These are phyloP conservation scores for Ruellia speciosa DNA, from an alignment of 305 asterid genomes.

Conservation along the genomic window DNA sequence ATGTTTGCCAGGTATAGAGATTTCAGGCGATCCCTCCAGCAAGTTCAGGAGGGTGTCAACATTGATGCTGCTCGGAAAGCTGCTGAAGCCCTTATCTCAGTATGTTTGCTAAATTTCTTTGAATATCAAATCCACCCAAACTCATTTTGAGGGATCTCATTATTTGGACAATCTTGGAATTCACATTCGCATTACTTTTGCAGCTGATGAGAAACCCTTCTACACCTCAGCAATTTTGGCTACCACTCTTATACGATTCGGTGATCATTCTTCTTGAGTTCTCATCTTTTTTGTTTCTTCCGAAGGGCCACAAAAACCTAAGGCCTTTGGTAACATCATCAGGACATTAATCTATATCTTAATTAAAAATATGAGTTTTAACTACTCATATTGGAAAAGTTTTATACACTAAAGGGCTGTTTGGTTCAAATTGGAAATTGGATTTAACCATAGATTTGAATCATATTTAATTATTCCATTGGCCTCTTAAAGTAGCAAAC, in stretches of 20 bases:
- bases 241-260: conserved; percentile 73
- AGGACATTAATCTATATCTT: too few relatives aligned
- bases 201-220: conserved; percentile 96
- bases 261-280: conserved; percentile 32
- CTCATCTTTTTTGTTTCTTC: neutral
- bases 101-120: conserved; percentile 31
- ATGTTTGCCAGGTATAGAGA: conserved; percentile 67
- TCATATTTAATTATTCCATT: too few relatives aligned
- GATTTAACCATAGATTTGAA: too few relatives aligned
- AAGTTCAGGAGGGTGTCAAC: conserved; percentile 49
- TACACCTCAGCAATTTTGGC: conserved; percentile 86
- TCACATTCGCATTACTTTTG: conserved; percentile 19
- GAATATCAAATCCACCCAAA: neutral
- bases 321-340: too few relatives aligned
- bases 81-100: conserved; percentile 72
- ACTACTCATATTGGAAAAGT: too few relatives aligned
- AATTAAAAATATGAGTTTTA: too few relatives aligned
- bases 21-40: conserved; percentile 75
- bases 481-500: too few relatives aligned
- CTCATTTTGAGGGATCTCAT: neutral
- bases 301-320: too few relatives aligned
- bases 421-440: too few relatives aligned
- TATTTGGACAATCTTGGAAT: conserved; percentile 12
- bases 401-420: too few relatives aligned
- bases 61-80: conserved; percentile 63